These are phyloP conservation scores for Fomitiporia mediterranea DNA, from an alignment of 1,284 basidiomycete species.

Conservation along the genomic window DNA sequence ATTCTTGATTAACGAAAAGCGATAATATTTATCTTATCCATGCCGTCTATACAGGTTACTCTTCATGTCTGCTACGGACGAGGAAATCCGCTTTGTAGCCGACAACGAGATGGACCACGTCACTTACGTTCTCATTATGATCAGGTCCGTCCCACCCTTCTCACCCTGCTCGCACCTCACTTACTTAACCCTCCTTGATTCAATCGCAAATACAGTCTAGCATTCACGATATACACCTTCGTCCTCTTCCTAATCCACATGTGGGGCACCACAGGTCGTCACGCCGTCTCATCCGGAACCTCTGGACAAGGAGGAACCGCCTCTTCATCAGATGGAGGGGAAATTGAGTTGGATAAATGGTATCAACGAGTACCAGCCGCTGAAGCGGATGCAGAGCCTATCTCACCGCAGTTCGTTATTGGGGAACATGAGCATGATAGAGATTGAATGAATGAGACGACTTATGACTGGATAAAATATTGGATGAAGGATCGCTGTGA, in stretches of 20 bases:
- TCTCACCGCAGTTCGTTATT: constrained; percentile 19
- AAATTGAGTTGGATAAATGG: constrained; percentile 19
- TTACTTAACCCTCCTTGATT: background rate
- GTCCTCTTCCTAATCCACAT: constrained; percentile 55
- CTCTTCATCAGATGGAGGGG: constrained; percentile 2
- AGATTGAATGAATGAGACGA: background rate
- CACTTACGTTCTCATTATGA: constrained; percentile 81
- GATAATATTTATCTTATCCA: constrained; percentile 12
- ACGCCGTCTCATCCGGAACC: constrained; percentile 34
- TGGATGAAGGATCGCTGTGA: too few relatives aligned
- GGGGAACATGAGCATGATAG: constrained; percentile 18
- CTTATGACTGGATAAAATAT: background rate
- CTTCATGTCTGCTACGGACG: constrained; percentile 91
- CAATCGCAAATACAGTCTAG: constrained; percentile 53
- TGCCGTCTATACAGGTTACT: constrained; percentile 44
- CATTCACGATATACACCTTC: constrained; percentile 74
- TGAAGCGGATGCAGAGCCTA: constrained; percentile 15
- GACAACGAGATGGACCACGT: constrained; percentile 81
- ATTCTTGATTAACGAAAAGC: background rate
- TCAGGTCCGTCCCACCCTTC: constrained; percentile 46
- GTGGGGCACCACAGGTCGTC: constrained; percentile 57
- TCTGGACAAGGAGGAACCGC: background rate
- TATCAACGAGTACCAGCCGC: constrained; percentile 18
- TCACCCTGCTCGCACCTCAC: background rate
- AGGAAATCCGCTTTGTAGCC: constrained; percentile 72